phyloP scores from a whole-genome alignment of 2,329 filamentous ascomycete genomes.

The Fusarium tjaetaba region DNA sequence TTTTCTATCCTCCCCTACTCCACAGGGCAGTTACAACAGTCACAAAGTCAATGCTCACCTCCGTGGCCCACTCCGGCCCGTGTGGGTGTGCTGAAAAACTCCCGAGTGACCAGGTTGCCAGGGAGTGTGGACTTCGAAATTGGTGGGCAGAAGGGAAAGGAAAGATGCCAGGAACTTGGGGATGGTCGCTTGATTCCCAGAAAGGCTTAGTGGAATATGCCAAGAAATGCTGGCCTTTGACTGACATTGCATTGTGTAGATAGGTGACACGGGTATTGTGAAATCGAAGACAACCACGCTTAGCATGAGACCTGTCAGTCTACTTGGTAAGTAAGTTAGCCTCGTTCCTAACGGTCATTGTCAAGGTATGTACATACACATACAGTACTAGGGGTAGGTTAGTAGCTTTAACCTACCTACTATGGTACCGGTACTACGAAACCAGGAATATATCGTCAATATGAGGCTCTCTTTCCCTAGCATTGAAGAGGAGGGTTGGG shows the following conservation, averaged over 20 bases:
- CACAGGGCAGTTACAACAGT: neutral
- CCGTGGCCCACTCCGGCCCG: slow-evolving; percentile 22
- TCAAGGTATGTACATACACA: neutral
- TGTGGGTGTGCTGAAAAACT: slow-evolving; percentile 33
- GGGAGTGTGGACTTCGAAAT: slow-evolving; percentile 1
- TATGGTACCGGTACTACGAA: neutral
- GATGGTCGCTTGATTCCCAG: slow-evolving; percentile 22
- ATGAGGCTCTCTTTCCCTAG: neutral
- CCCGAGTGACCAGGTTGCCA: slow-evolving; percentile 35
- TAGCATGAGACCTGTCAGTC: neutral
- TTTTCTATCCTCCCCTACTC: too few species aligned
- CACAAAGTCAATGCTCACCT: slow-evolving; percentile 15
- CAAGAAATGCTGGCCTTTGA: slow-evolving; percentile 24
- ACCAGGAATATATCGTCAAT: neutral
- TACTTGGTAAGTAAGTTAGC: neutral
- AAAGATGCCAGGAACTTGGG: slow-evolving; percentile 27
- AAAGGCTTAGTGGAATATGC: slow-evolving; percentile 28
- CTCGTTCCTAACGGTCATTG: neutral
- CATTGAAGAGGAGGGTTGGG: neutral
- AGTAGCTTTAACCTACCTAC: neutral
- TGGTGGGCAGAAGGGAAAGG: slow-evolving; percentile 1
- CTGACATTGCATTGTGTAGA: slow-evolving; percentile 13
- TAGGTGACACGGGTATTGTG: slow-evolving; percentile 1
- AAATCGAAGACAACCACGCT: slow-evolving; percentile 12
- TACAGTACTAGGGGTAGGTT: too few species aligned